phyloP scores from a whole-genome alignment of 2,329 filamentous ascomycete genomes.

The Xylaria sp. region DNA sequence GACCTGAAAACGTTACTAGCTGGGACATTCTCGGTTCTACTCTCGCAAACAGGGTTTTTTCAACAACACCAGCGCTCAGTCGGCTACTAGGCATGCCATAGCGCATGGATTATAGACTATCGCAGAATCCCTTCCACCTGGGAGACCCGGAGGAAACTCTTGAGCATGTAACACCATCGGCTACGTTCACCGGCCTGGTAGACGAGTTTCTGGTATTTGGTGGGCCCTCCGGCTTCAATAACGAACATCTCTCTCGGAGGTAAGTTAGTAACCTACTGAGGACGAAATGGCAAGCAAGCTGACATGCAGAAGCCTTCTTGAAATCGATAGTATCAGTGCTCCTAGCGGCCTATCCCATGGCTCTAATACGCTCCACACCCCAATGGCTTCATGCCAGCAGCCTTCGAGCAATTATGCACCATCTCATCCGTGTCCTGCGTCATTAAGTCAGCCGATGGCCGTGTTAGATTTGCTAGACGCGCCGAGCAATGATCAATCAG shows the following conservation, averaged over 20 bases:
- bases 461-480: constrained; percentile 38
- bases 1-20: constrained; percentile 1
- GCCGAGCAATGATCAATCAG: constrained; percentile 33
- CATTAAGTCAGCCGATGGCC: constrained; percentile 28
- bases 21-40: constrained; percentile 9
- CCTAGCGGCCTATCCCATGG: constrained; percentile 8
- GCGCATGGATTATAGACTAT: constrained; percentile 31
- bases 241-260: constrained; percentile 29
- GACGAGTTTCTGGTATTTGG: constrained; percentile 35
- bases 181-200: constrained; percentile 30
- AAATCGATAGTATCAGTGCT: constrained; percentile 22
- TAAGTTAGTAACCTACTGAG: constrained; percentile 10
- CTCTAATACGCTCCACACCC: constrained; percentile 14
- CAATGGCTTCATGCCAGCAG: constrained; percentile 14
- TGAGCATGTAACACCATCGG: constrained; percentile 11
- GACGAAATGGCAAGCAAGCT: constrained; percentile 11
- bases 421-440: constrained; percentile 14
- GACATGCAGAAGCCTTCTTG: constrained; percentile 25
- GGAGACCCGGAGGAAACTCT: constrained; percentile 17
- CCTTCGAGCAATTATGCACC: neutral
- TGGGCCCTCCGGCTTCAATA: constrained; percentile 25
- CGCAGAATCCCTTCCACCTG: constrained; percentile 26
- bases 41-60: constrained; percentile 18
- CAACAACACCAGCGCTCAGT: constrained; percentile 12
- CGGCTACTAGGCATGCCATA: constrained; percentile 28